Base-by-base conservation (phyloP, 2,329 filamentous ascomycete species). In the Leptographium wingfieldii region DNA sequence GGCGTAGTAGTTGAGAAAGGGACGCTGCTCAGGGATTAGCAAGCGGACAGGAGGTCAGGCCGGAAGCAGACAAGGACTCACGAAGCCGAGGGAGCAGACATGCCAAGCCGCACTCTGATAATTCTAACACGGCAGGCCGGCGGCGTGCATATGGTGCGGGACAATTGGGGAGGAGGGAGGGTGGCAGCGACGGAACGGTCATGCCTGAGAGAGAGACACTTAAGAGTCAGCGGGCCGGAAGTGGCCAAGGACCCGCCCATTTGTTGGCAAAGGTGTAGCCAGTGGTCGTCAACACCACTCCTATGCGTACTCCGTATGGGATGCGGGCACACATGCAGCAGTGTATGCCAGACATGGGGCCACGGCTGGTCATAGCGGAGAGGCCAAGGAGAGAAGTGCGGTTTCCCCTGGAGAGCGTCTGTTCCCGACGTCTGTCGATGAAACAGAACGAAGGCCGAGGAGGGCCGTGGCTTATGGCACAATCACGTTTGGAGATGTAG, bases 1-100 rank as follows among this genome's bases (percentile, higher is more conserved):
- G 60, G 82, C 87, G 72, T 94, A 95, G 76, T 85, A 92, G 75
- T 92, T 92, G 65, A 92, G 79, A 68, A 92, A 92, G 2, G 90
- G 90, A 62, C 88, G 80, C 89, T 94, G 69, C 0, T 12, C 12
- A n/a, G 22, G 57, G 6, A n/a, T 54, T 31, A 54, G 57, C 3
- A n/a, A n/a, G n/a, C n/a, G n/a, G n/a, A n/a, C n/a, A n/a, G n/a
- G n/a, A n/a, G n/a, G n/a, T n/a, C n/a, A n/a, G n/a, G n/a, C n/a
- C n/a, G n/a, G n/a, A n/a, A n/a, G n/a, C n/a, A 22, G 10, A 40
- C 5, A n/a, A n/a, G 2, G 19, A 25, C 88, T 76, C 78, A 92
- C 89, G 70, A 90, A 94, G 62, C 89, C 90, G 68, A 92, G 79
- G 1, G 80, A 46, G 19, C 16, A 46, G n/a, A 19, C 43, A 46